Conservation (phyloP, 495 filamentous ascomycete species). For the Tuber brumale region DNA sequence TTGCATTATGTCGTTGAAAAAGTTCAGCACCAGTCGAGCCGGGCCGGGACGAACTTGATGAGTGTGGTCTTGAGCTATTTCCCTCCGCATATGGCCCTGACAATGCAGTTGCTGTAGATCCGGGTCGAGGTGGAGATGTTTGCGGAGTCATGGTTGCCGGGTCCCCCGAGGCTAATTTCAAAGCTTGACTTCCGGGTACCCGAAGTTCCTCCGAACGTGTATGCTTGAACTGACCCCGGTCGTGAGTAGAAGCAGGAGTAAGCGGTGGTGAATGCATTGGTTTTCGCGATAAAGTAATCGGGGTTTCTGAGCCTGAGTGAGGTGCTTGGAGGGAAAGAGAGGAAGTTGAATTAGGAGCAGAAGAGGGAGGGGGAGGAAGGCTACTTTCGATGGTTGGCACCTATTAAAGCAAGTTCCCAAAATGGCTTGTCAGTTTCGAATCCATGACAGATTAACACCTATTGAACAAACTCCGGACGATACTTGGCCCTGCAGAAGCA, state of each 20-base stretch:
- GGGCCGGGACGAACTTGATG: constrained; percentile 31
- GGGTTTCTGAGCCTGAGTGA: constrained; percentile 38
- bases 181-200: constrained; percentile 36
- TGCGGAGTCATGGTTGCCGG: constrained; percentile 60
- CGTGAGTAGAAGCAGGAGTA: constrained; percentile 67
- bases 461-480: constrained; percentile 6
- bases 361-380: constrained; percentile 19
- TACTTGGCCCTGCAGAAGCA: neutral
- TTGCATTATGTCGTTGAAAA: constrained; percentile 51
- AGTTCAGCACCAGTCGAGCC: constrained; percentile 33
- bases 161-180: constrained; percentile 43
- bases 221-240: constrained; percentile 39
- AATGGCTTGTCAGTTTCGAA: constrained; percentile 13
- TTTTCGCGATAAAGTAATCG: constrained; percentile 20
- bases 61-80: constrained; percentile 28
- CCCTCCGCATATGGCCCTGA: constrained; percentile 19
- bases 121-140: constrained; percentile 51
- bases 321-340: neutral
- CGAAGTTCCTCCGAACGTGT: constrained; percentile 42
- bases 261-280: constrained; percentile 82
- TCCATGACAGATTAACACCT: neutral
- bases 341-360: constrained; percentile 7
- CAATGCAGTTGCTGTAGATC: constrained; percentile 42
- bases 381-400: constrained; percentile 33
- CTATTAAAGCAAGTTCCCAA: constrained; percentile 21